Evolutionary conservation across 768 basidiomycete genomes (phyloP), one percentile per base, ranked within the genome.

Genomic region (Tephrocybe sp.): DNA sequence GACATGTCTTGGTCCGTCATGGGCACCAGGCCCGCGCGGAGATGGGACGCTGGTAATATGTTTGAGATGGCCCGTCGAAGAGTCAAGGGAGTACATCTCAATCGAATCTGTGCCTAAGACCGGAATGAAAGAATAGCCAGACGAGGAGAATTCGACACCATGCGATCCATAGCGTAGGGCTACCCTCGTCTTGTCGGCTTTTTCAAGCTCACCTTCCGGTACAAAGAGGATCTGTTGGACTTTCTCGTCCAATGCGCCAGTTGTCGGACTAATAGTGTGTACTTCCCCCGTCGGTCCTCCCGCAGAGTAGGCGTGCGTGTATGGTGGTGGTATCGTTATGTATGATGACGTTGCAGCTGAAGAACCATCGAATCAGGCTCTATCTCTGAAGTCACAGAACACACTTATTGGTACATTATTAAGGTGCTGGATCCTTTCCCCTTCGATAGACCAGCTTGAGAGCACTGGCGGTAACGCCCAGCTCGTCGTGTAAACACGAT

Each of bases 331-430:
- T 2, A 80, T 58, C 15, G 70, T 66, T 18, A 80, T 74, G 53
- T 80, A 81, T 0, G 79, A 80, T 4, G 80, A 82, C 0, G 74
- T 76, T 8, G 80, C 78, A n/a, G 77, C 77, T 80, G 50, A 1
- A 45, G 17, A 37, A 30, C 17, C 38, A 17, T 18, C 56, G 40
- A 41, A 18, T 32, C 2, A 50, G 44, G 24, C 21, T n/a, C n/a
- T 11, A n/a, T 39, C 18, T 2, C 15, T 30, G 8, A 4, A 24
- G 30, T 24, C 6, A n/a, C 26, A 5, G 28, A 4, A 65, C 71
- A 26, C 50, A 80, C 77, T 76, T 48, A 80, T 80, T 2, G 73
- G 70, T 1, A 73, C 70, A 24, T 58, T 73, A 48, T 77, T 73
- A n/a, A 80, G 54, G 46, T 73, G 73, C 17, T 61, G 62, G 3